Base-by-base conservation (phyloP, 192 early-diverging fungal genomes). In the Coemansia pectinata region DNA sequence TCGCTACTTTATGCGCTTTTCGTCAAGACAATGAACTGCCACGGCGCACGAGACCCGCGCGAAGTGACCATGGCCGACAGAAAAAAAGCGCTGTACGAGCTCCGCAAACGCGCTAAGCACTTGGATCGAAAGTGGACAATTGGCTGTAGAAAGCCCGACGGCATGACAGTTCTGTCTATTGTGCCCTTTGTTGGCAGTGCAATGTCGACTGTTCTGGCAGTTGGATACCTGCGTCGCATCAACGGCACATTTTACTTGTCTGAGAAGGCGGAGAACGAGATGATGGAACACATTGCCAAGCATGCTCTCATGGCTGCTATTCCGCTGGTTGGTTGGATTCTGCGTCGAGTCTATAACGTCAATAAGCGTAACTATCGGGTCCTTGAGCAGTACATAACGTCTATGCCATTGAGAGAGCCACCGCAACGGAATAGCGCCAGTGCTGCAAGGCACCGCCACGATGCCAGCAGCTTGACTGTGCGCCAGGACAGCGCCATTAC, bases 121-220 rank as follows among this genome's bases (percentile, higher is more conserved):
- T 36, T 76, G 52, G 78, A 81, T 55, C 69, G 48, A 50, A 81
- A 81, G 47, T 81, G 73, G 78, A 12, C 70, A 9, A 39, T 81
- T 7, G 45, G 65, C 31, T 63, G 66, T 4, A 63, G 63, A 23
- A 70, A 73, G 67, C 79, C 79, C 0, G 71, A 76, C 33, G 74
- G 50, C 41, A 70, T 76, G 42, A 76, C 74, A 12, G 25, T 72
- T 25, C 31, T 81, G 39, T 64, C 71, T 1, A 55, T 81, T 17
- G 21, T 81, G 21, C 79, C 79, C 39, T 53, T 70, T 25, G 67
- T 73, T 11, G 79, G 79, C 25, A 71, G 57, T 27, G 45, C 61
- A 6, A 69, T 76, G 67, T 70, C 63, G 17, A 73, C 79, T 14
- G 47, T 50, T 3, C 65, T 77, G n/a, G 74, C 79, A 1, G 34